These are phyloP conservation scores for Fusarium guadeloupense DNA, from an alignment of 2,329 filamentous ascomycete genomes.

Conservation along the genomic window DNA sequence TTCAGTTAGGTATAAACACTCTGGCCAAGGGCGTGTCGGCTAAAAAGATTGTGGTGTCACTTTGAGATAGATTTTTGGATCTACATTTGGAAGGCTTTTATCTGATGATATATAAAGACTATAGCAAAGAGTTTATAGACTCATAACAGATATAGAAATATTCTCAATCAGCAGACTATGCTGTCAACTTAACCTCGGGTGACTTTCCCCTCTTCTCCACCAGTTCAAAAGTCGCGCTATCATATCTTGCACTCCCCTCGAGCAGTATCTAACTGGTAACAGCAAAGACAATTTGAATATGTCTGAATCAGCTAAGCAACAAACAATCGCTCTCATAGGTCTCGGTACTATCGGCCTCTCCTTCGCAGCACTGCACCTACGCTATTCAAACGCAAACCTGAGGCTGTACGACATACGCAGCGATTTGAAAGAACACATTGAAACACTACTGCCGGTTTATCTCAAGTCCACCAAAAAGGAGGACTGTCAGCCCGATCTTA, in stretches of 20 bases:
- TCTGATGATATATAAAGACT: background rate
- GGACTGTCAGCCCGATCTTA: accelerated
- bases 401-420: constrained; percentile 24
- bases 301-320: background rate
- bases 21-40: constrained; percentile 26
- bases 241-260: no score
- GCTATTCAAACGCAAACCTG: constrained; percentile 21
- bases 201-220: constrained; percentile 23
- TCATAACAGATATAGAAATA: background rate
- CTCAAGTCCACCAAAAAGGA: constrained; percentile 16
- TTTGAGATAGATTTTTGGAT: background rate
- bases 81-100: no score
- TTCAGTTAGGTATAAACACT: constrained; percentile 17
- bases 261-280: no score
- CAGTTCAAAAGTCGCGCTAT: background rate
- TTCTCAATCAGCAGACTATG: background rate
- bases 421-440: constrained; percentile 26
- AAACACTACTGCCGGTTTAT: constrained; percentile 17
- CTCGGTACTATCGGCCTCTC: constrained; percentile 32
- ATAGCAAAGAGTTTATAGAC: background rate
- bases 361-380: constrained; percentile 23
- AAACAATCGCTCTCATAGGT: constrained; percentile 31
- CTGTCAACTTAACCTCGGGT: constrained; percentile 12
- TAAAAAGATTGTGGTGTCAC: constrained; percentile 23
- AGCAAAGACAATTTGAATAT: background rate